A percentile compares a stretch with the other conserved stretches of the same genome.
Conservation (phyloP, 2,329 filamentous ascomycete genomes). For the Claviceps sorghi region DNA sequence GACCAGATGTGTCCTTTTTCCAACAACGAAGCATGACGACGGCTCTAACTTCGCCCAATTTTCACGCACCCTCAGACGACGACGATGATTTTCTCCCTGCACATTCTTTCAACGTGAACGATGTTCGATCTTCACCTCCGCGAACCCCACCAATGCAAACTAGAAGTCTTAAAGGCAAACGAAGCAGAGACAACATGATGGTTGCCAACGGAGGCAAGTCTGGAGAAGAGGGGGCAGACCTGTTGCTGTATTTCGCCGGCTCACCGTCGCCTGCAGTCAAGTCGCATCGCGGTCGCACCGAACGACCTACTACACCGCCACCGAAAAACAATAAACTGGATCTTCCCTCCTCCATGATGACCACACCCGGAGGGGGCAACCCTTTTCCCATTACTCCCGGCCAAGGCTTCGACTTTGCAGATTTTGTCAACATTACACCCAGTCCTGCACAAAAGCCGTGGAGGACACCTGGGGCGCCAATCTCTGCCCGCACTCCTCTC, state of each 20-base stretch:
- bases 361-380: constrained; percentile 61
- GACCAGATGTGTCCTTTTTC: constrained; percentile 67
- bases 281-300: constrained; percentile 34
- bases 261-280: constrained; percentile 74
- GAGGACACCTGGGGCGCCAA: constrained; percentile 58
- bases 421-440: constrained; percentile 95
- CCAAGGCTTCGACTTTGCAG: constrained; percentile 79
- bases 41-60: constrained; percentile 43
- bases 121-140: constrained; percentile 65
- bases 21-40: constrained; percentile 54
- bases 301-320: constrained; percentile 63
- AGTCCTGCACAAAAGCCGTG: constrained; percentile 83
- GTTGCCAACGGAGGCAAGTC: constrained; percentile 37
- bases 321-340: constrained; percentile 52
- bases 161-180: constrained; percentile 31
- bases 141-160: constrained; percentile 61
- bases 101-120: constrained; percentile 54
- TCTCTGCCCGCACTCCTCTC: constrained; percentile 38
- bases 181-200: constrained; percentile 31
- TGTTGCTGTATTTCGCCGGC: constrained; percentile 72
- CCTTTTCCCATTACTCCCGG: constrained; percentile 64
- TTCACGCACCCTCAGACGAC: constrained; percentile 55
- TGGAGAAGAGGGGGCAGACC: constrained; percentile 67
- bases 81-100: constrained; percentile 70
- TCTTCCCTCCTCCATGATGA: constrained; percentile 75